phyloP scores from a whole-genome alignment of 2,329 filamentous ascomycete genomes.

The Beauveria sp. region DNA sequence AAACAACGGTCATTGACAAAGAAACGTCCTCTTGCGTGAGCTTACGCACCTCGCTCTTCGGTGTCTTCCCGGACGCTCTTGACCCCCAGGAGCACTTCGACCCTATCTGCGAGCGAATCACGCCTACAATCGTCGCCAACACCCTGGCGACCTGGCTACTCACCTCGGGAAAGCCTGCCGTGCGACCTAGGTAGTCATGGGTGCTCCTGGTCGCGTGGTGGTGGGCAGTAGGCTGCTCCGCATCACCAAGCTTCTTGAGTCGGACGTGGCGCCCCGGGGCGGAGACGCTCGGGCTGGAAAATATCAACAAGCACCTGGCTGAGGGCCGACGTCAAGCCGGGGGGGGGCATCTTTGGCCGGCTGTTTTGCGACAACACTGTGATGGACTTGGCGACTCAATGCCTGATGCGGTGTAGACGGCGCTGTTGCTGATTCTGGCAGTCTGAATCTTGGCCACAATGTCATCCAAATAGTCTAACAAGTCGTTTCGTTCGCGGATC shows the following conservation, averaged over 20 bases:
- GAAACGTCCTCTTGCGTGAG: neutral
- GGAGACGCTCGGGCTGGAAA: neutral
- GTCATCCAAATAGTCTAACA: slow-evolving; percentile 63
- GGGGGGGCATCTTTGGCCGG: neutral
- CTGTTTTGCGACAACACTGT: neutral
- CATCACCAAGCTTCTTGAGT: neutral
- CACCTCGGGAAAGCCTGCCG: slow-evolving; percentile 56
- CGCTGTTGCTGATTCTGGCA: neutral
- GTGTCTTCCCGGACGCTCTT: slow-evolving; percentile 56
- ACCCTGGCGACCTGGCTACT: slow-evolving; percentile 57
- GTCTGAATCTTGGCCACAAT: slow-evolving; percentile 62
- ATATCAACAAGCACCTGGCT: neutral
- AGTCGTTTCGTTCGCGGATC: slow-evolving; percentile 46
- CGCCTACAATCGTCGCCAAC: slow-evolving; percentile 49
- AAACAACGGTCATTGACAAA: neutral
- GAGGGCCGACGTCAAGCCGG: neutral
- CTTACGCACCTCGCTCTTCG: slow-evolving; percentile 41
- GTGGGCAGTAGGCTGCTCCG: slow-evolving; percentile 59
- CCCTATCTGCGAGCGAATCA: slow-evolving; percentile 68
- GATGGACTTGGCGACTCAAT: neutral
- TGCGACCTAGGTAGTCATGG: slow-evolving; percentile 38
- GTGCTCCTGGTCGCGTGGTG: slow-evolving; percentile 50
- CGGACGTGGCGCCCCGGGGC: neutral
- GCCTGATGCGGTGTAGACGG: neutral
- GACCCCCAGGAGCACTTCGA: slow-evolving; percentile 78